Percentiles rank a stretch among this genome's conserved stretches.
Conservation (phyloP, 495 filamentous ascomycete genomes). For the Pyronema domesticum region DNA sequence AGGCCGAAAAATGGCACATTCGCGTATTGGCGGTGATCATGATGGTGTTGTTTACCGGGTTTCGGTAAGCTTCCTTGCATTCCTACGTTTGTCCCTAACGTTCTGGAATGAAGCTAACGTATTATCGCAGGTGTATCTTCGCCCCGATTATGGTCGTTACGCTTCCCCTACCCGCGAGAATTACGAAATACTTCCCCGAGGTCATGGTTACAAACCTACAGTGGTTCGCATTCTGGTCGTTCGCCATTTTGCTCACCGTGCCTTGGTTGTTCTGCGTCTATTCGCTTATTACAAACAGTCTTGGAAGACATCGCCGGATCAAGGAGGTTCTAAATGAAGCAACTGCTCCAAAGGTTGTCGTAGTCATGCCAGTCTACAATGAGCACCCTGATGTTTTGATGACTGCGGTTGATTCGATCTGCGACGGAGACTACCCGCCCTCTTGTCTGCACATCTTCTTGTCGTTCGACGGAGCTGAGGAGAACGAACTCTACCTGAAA, state of each 20-base stretch:
- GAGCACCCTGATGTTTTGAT: conserved; percentile 75
- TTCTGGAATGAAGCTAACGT: neutral
- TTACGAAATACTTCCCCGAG: conserved; percentile 52
- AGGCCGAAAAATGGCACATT: conserved; percentile 76
- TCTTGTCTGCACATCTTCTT: conserved; percentile 92
- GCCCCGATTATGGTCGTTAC: conserved; percentile 91
- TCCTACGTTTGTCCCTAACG: neutral
- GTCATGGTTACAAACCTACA: conserved; percentile 54
- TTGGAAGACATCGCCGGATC: conserved; percentile 65
- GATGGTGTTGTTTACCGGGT: conserved; percentile 47
- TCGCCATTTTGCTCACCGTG: conserved; percentile 62
- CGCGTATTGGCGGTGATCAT: conserved; percentile 58
- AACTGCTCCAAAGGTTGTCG: conserved; percentile 83
- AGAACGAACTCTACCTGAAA: conserved; percentile 76
- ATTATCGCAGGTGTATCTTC: conserved; percentile 50
- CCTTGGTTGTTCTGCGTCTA: conserved; percentile 93
- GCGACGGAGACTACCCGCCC: conserved; percentile 85
- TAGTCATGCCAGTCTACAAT: conserved; percentile 96
- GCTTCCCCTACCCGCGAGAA: conserved; percentile 57
- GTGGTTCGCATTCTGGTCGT: conserved; percentile 96
- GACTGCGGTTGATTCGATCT: conserved; percentile 78
- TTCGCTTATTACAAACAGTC: conserved; percentile 64
- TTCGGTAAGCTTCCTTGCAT: conserved; percentile 41
- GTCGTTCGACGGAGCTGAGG: conserved; percentile 79
- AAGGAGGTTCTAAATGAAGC: conserved; percentile 69